phyloP scores from a whole-genome alignment of 192 early-diverging fungal species.

The Backusella psychrophila region DNA sequence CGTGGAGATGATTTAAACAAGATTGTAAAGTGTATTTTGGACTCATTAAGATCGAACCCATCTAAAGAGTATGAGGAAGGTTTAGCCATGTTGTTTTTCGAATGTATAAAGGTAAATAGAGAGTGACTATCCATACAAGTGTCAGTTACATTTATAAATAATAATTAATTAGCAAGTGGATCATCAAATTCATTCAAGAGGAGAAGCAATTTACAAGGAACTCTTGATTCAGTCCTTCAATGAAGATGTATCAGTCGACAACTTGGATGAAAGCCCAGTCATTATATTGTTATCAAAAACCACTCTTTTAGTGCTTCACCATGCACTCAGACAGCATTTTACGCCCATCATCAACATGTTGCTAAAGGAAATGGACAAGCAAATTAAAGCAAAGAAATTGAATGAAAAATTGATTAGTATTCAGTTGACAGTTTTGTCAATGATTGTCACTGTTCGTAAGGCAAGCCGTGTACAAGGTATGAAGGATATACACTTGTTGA shows the following conservation, averaged over 20 bases:
- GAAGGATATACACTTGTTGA: too few species aligned
- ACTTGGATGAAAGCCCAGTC: constrained; percentile 32
- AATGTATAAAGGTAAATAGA: constrained; percentile 67
- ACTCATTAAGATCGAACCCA: constrained; percentile 43
- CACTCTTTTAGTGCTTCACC: constrained; percentile 50
- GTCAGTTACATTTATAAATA: neutral
- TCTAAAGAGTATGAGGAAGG: constrained; percentile 66
- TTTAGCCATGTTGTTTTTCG: constrained; percentile 77
- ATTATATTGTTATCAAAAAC: constrained; percentile 43
- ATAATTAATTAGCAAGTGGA: constrained; percentile 38
- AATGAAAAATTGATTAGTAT: constrained; percentile 40
- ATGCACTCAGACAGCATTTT: constrained; percentile 48
- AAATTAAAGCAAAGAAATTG: constrained; percentile 32
- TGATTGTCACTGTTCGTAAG: constrained; percentile 53
- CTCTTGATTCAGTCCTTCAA: constrained; percentile 35
- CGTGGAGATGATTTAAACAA: constrained; percentile 54
- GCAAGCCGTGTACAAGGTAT: constrained; percentile 50
- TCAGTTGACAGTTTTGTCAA: constrained; percentile 38
- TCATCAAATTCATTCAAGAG: constrained; percentile 49
- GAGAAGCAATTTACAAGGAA: constrained; percentile 42
- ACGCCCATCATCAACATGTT: constrained; percentile 43
- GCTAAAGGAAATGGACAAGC: constrained; percentile 23
- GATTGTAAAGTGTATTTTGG: constrained; percentile 64
- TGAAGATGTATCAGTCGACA: constrained; percentile 31
- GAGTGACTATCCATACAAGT: too few species aligned